These are phyloP conservation scores for Geotrichum histeridarum DNA, from an alignment of 1,139 yeast genomes.

Conservation along the genomic window DNA sequence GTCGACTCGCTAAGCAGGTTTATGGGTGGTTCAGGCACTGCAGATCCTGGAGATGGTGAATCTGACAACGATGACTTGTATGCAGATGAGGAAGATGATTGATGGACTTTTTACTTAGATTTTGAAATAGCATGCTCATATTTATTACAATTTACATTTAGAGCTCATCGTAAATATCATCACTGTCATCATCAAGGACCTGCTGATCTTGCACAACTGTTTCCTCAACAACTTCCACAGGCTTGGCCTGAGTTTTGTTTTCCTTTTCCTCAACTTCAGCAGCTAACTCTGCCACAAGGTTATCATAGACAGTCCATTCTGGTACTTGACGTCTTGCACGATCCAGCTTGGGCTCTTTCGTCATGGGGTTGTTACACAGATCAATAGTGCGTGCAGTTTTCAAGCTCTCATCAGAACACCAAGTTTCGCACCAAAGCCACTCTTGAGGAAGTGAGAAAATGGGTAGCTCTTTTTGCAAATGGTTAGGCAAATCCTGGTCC, in stretches of 20 bases:
- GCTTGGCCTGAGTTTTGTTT: not conserved
- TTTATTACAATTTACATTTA: not conserved
- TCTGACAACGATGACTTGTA: slow-evolving; percentile 10
- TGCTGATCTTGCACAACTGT: not conserved
- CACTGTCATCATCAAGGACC: slow-evolving; percentile 9
- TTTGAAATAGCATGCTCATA: not conserved
- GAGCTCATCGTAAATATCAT: not conserved
- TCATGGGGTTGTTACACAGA: slow-evolving; percentile 74
- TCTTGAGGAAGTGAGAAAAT: slow-evolving; percentile 73
- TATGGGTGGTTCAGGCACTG: not conserved
- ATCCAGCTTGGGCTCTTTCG: slow-evolving; percentile 70
- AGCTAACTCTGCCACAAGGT: slow-evolving; percentile 42
- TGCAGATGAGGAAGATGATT: slow-evolving; percentile 17
- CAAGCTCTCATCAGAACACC: slow-evolving; percentile 71
- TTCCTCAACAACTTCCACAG: slow-evolving; percentile 3
- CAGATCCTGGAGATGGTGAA: not conserved
- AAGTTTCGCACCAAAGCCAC: slow-evolving; percentile 92
- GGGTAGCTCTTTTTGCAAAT: slow-evolving; percentile 61
- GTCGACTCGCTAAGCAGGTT: slow-evolving; percentile 3
- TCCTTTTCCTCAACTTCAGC: slow-evolving; percentile 17
- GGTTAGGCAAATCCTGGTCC: slow-evolving; percentile 91
- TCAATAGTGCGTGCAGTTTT: slow-evolving; percentile 70
- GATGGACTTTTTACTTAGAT: not conserved
- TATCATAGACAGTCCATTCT: slow-evolving; percentile 68
- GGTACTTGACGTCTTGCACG: slow-evolving; percentile 70